Conservation (phyloP, 2,329 filamentous ascomycete genomes). For the Hypoxylon rubiginosum region DNA sequence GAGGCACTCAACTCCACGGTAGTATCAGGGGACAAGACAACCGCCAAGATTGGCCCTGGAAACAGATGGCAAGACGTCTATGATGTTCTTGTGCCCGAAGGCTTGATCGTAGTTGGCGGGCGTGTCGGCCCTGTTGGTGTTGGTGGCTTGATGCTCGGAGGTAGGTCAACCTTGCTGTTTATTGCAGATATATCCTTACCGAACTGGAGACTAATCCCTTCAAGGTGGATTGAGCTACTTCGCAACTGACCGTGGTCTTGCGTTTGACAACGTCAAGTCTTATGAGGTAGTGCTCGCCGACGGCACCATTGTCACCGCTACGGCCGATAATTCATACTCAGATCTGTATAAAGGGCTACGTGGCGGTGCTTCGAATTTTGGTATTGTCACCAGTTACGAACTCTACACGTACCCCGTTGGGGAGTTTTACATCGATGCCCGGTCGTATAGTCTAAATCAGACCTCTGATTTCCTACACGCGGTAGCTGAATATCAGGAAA, state of each 20-base stretch:
- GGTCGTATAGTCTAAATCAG: conserved; percentile 35
- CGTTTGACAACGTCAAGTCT: conserved; percentile 43
- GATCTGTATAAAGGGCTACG: conserved; percentile 51
- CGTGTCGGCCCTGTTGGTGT: conserved; percentile 50
- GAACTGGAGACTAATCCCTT: conserved; percentile 19
- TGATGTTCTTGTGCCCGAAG: conserved; percentile 42
- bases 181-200: conserved; percentile 20
- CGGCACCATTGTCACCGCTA: conserved; percentile 46
- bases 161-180: conserved; percentile 40
- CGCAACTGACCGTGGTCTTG: conserved; percentile 47
- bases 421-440: conserved; percentile 36
- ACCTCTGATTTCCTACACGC: conserved; percentile 41
- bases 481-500: conserved; percentile 38
- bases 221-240: conserved; percentile 48
- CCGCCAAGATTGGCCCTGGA: conserved; percentile 51
- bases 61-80: conserved; percentile 52
- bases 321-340: conserved; percentile 43
- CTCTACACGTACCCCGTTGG: conserved; percentile 41
- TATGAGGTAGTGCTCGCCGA: conserved; percentile 47
- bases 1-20: conserved; percentile 51
- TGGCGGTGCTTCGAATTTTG: conserved; percentile 49
- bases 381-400: conserved; percentile 51
- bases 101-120: conserved; percentile 46
- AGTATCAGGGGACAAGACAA: conserved; percentile 48
- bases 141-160: conserved; percentile 49